A percentile compares a stretch with the other conserved stretches of the same genome.
Conservation (phyloP, 1,284 basidiomycete genomes). For the Cyathus olla region DNA sequence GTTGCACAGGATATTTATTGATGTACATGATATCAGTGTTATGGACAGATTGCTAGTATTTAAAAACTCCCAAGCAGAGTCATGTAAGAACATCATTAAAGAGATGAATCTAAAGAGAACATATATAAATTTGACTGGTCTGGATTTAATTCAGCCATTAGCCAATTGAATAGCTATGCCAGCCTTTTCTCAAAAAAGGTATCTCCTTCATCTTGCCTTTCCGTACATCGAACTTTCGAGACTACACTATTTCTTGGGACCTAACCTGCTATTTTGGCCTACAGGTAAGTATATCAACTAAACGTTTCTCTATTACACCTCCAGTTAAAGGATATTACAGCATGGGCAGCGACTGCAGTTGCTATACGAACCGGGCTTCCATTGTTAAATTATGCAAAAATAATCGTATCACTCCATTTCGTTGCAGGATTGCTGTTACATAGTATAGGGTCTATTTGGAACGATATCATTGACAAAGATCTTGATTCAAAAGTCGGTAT, state of each 20-base stretch:
- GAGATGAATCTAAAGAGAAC: no score
- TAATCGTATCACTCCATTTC: background rate
- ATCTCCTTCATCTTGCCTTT: no score
- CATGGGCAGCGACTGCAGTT: background rate
- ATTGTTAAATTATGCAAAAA: background rate
- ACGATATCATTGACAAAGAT: constrained; percentile 21
- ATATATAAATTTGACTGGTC: no score
- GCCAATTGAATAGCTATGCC: no score
- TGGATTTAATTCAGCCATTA: no score
- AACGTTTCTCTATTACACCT: background rate
- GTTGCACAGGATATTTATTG: no score
- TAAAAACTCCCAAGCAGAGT: no score
- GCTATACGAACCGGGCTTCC: background rate
- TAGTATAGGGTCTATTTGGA: constrained; percentile 23
- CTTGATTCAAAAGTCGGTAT: constrained; percentile 21
- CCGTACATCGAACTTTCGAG: background rate
- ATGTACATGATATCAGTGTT: no score
- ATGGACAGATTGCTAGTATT: no score
- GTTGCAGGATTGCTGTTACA: background rate
- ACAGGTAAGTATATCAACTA: background rate
- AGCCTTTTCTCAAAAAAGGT: no score
- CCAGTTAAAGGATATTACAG: background rate
- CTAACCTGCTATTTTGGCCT: background rate
- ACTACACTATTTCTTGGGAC: background rate
- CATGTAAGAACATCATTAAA: no score